Evolutionary conservation across 805 yeast species (phyloP), one percentile per base, ranked within the genome.

Genomic region (Candida qinlingensis): DNA sequence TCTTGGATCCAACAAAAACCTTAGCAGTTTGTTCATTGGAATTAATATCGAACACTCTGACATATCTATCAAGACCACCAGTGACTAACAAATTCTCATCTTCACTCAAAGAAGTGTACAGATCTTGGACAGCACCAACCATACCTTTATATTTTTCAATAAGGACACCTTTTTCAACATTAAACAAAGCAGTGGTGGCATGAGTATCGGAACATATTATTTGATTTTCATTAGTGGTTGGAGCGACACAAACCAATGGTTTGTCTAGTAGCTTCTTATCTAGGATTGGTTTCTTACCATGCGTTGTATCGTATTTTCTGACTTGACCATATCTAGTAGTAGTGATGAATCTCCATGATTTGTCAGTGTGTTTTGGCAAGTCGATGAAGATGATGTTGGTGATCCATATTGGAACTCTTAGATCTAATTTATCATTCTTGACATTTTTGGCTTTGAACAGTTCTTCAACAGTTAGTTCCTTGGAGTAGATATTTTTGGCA

Each of bases 31-130:
- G 70, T 40, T 78, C 77, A 45, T 95, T 74, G 1, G 81, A 67
- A 2, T 68, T 68, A 5, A 81, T 62, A 51, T 89, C 85, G 65
- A 78, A 92, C 4, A 87, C 87, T 50, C 97, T 76, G 29, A 88
- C 73, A 59, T 89, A 92, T 59, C 96, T 75, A 61, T 94, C 99
- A 26, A 91, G 74, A 0, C 97, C 96, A 40, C 96, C 97, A 19
- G 87, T 74, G 3, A 82, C 81, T 7, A 91, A 59, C 30, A 84
- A 61, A 8, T 73, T 72, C 5, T 70, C 67, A 9, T 69, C 65
- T 1, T 59, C 59, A 4, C 45, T 33, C 8, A 61, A 47, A 34
- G 53, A 46, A 19, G 65, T 50, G 46, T 51, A 62, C 19, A 64
- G 52, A 4, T 68, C 54, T 28, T 66, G 66, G 41, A 85, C 81